Conservation (phyloP, 2,329 filamentous ascomycete species). For the Trichophyton equinum region DNA sequence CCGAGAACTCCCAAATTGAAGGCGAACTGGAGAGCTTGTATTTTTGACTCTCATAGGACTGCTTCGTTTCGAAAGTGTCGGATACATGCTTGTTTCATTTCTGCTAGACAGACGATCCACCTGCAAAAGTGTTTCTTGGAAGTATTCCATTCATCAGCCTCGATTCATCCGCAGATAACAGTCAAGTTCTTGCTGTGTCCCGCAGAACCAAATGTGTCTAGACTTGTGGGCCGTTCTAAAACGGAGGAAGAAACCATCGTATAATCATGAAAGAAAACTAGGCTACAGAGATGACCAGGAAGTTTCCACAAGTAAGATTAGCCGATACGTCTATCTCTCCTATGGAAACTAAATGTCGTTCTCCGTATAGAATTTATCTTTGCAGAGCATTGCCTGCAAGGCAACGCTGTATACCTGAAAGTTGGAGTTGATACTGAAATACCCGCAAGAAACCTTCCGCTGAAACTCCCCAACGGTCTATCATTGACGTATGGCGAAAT, state of each 20-base stretch:
- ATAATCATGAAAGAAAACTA: neutral
- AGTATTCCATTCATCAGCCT: too few relatives aligned
- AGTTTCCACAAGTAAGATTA: neutral
- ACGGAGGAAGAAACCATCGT: neutral
- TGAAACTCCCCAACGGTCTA: slow-evolving; percentile 2
- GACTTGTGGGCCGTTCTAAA: neutral
- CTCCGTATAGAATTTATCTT: neutral
- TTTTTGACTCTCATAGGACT: too few relatives aligned
- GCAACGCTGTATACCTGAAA: neutral
- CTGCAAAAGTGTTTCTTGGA: too few relatives aligned
- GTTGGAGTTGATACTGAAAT: neutral
- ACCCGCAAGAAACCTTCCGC: neutral
- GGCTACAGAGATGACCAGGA: neutral
- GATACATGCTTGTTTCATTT: too few relatives aligned
- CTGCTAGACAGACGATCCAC: too few relatives aligned
- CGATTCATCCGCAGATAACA: too few relatives aligned
- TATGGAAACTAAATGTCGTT: neutral
- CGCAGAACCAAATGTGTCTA: neutral
- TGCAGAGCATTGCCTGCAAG: neutral
- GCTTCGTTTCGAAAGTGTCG: too few relatives aligned
- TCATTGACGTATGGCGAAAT: slow-evolving; percentile 4
- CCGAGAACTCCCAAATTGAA: neutral
- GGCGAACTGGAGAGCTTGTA: too few relatives aligned
- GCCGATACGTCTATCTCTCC: neutral
- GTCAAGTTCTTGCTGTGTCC: neutral